Evolutionary conservation across 228 moss, liverwort and hornwort species (phyloP).

Genomic region (Sphagnum magellanicum): DNA sequence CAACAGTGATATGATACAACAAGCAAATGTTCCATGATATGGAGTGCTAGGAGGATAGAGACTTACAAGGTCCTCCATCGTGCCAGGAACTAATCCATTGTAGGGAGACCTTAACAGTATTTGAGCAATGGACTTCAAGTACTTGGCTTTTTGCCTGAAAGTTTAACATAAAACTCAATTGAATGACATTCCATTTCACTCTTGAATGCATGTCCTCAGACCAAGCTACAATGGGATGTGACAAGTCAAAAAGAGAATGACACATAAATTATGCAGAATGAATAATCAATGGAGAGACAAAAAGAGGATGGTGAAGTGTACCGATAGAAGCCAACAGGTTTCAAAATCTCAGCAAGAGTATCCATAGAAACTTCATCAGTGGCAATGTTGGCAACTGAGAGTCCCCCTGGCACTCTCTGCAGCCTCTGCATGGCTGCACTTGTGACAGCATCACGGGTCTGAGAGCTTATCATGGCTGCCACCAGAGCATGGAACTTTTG

Average conservation of each 20-base stretch:
- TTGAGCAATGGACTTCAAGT: constrained; percentile 73
- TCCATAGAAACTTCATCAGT: constrained; percentile 46
- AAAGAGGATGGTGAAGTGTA: constrained; percentile 6
- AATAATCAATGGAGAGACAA: background rate
- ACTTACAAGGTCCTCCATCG: constrained; percentile 70
- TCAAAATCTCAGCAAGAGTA: constrained; percentile 57
- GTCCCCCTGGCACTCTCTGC: constrained; percentile 72
- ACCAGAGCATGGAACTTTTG: constrained; percentile 83
- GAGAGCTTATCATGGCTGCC: constrained; percentile 90
- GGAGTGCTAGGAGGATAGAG: background rate
- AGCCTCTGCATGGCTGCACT: constrained; percentile 84
- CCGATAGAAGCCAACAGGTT: constrained; percentile 95
- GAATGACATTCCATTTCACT: no score
- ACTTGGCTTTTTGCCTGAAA: constrained; percentile 80
- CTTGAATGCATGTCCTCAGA: no score
- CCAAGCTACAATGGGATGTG: no score
- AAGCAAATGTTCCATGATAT: no score
- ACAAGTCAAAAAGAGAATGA: no score
- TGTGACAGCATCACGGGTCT: constrained; percentile 87
- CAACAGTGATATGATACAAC: no score
- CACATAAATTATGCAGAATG: no score
- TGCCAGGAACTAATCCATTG: constrained; percentile 67
- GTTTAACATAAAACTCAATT: background rate
- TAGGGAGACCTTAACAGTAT: constrained; percentile 63
- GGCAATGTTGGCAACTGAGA: constrained; percentile 56